A percentile compares a stretch with the other conserved stretches of the same genome.
Evolutionary conservation across 306 rosid species (phyloP).

Genomic region (Sphenostylis stenocarpa): DNA sequence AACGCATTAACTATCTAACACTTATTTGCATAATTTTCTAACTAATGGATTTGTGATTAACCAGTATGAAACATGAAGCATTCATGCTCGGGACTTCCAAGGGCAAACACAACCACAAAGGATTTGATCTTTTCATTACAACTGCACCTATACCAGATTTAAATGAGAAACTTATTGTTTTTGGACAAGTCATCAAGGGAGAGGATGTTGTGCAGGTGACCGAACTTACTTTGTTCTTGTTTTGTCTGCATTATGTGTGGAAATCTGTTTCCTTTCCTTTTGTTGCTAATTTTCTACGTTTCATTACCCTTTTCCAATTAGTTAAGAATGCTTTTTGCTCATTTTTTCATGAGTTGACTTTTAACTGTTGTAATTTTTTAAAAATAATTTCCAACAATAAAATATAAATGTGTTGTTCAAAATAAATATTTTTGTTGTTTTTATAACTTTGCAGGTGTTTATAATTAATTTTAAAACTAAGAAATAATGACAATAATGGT

Average conservation of each 20-base stretch:
- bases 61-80: constrained; percentile 88
- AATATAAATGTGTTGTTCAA: background rate
- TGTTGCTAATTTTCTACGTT: background rate
- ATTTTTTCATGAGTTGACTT: background rate
- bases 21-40: constrained; percentile 17
- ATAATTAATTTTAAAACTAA: background rate
- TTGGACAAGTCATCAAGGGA: constrained; percentile 90
- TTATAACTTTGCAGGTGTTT: background rate
- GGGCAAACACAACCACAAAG: constrained; percentile 60
- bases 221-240: constrained; percentile 14
- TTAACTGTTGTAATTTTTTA: background rate
- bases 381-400: background rate
- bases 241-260: background rate
- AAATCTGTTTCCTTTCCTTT: constrained; percentile 10
- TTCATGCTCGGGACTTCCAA: constrained; percentile 93
- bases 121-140: constrained; percentile 89
- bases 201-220: constrained; percentile 97
- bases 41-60: constrained; percentile 18
- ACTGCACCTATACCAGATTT: constrained; percentile 98
- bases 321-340: background rate
- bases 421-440: background rate
- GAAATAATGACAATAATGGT: background rate
- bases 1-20: background rate
- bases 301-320: background rate
- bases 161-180: constrained; percentile 78